Base-by-base conservation (phyloP, 495 filamentous ascomycete species). In the Physcia stellaris region DNA sequence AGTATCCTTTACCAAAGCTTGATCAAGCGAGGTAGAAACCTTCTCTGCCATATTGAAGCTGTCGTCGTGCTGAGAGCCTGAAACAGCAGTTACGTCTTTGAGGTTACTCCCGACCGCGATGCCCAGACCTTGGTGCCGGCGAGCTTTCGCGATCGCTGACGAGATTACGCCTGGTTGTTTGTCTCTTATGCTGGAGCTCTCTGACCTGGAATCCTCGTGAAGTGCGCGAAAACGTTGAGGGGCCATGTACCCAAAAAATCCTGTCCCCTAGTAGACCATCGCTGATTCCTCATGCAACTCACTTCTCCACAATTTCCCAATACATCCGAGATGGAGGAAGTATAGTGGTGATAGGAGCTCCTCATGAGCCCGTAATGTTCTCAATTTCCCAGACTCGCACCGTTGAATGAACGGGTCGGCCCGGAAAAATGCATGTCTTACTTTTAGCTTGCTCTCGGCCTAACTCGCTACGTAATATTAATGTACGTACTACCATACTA, bases 191-290 rank as follows among this genome's bases (percentile, higher is more conserved):
- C 51, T 58, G 12, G 54, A 57, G 4, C 47, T 45, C 34, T 63
- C 59, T 3, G 58, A 59, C 35, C 56, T 47, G 5, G 54, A 56
- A 29, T 62, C 59, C 28, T 63, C 59, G 2, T 43, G 52, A 10
- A 13, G 12, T 24, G 33, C 40, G 13, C 49, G 46, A 22, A 39
- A 36, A 15, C 49, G 49, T 34, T 45, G 41, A 4, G 49, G 45
- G 3, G 46, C 48, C 45, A 51, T 48, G 22, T n/a, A 9, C 26
- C 26, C 9, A 28, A 28, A 28, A 9, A 28, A 13, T 28, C n/a
- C 9, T 13, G 13, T 13, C 9, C 9, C n/a, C n/a, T 28, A 28
- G 13, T 28, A 9, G 9, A 9, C 9, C 26, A 28, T 28, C 9
- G 9, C 9, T 28, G 9, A 13, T 9, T 28, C 26, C 26, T 13